Evolutionary conservation across 148 eudicot genomes (phyloP).

Genomic region (Drosera capensis): DNA sequence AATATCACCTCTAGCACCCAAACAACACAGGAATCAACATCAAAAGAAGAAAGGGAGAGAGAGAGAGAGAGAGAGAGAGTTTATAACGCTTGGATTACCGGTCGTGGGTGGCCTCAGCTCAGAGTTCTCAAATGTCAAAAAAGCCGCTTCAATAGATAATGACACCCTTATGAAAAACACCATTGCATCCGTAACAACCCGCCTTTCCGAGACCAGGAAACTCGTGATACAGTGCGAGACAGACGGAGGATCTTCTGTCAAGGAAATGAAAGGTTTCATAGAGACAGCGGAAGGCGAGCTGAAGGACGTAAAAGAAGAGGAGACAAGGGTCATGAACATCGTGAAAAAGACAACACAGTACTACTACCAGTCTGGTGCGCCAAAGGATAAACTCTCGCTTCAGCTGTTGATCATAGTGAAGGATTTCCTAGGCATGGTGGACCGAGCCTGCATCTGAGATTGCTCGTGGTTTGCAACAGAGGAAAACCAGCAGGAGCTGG

Average conservation of each 20-base stretch:
- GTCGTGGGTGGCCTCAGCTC: constrained; percentile 64
- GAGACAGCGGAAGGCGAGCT: constrained; percentile 42
- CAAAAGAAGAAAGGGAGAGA: constrained; percentile 42
- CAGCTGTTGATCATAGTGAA: constrained; percentile 56
- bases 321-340: constrained; percentile 35
- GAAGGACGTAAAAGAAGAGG: constrained; percentile 37
- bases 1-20: constrained; percentile 1
- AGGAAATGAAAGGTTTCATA: constrained; percentile 48
- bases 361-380: constrained; percentile 66
- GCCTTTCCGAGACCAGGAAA: constrained; percentile 24
- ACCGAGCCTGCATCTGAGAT: constrained; percentile 58
- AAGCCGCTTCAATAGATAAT: constrained; percentile 53
- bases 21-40: constrained; percentile 11
- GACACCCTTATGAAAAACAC: constrained; percentile 27
- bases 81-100: constrained; percentile 66
- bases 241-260: constrained; percentile 20
- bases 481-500: constrained; percentile 14
- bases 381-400: constrained; percentile 41
- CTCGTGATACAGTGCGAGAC: constrained; percentile 27
- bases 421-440: constrained; percentile 56
- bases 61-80: constrained; percentile 68
- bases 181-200: constrained; percentile 14
- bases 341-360: constrained; percentile 65
- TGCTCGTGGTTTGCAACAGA: constrained; percentile 44
- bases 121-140: constrained; percentile 57